Conservation (phyloP, 2,329 filamentous ascomycete species). For the Dactylellina parvicollis region DNA sequence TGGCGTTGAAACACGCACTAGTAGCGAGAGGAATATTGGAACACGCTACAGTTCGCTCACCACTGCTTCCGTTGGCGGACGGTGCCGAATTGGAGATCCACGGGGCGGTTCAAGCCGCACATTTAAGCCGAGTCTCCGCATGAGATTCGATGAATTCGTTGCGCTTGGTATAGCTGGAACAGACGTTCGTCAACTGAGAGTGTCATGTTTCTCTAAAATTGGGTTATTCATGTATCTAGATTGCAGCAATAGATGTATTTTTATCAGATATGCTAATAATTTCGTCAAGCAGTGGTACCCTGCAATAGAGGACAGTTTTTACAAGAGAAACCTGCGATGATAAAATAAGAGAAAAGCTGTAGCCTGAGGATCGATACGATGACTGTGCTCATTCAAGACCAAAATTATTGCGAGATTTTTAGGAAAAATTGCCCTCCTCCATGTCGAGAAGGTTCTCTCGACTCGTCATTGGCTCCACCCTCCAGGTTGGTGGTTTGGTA, state of each 20-base stretch:
- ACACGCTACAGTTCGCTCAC: conserved; percentile 66
- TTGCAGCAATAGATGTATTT: too few species aligned
- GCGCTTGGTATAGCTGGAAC: background rate
- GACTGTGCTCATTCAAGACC: too few species aligned
- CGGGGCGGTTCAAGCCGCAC: conserved; percentile 60
- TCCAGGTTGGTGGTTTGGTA: conserved; percentile 5
- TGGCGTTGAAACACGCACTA: conserved; percentile 66
- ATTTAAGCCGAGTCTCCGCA: conserved; percentile 51
- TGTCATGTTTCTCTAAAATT: too few species aligned
- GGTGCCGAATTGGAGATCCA: conserved; percentile 64
- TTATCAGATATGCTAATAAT: too few species aligned
- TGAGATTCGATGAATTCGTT: background rate
- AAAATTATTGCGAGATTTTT: too few species aligned
- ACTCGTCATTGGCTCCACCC: conserved; percentile 35
- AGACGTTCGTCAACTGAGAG: too few species aligned
- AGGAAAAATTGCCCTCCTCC: background rate
- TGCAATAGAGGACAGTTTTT: too few species aligned
- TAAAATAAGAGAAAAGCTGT: too few species aligned
- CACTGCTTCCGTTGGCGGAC: conserved; percentile 63
- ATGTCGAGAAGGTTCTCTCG: conserved; percentile 22
- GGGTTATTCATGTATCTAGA: too few species aligned
- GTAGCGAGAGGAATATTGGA: conserved; percentile 66
- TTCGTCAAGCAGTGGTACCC: too few species aligned
- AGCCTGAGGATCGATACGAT: too few species aligned
- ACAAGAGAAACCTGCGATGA: too few species aligned